A percentile compares a stretch with the other conserved stretches of the same genome.
Conservation (phyloP, 73 alveolate species). For the Paramecium tetraurelia region DNA sequence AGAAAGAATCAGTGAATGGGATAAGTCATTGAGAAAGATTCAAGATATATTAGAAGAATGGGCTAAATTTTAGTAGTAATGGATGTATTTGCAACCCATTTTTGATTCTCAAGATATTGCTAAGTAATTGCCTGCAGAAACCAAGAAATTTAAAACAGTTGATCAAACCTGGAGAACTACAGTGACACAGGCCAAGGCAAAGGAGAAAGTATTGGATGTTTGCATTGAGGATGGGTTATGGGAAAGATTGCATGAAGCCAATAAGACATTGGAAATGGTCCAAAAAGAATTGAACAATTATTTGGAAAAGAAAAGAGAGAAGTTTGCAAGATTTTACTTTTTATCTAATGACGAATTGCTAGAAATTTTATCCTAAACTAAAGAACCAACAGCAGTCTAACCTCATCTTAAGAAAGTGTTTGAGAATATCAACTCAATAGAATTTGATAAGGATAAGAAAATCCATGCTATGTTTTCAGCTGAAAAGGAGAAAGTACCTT, state of each 20-base stretch:
- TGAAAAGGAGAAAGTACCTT: constrained; percentile 80
- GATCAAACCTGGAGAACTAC: constrained; percentile 99
- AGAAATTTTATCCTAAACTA: constrained; percentile 95
- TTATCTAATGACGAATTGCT: constrained; percentile 95
- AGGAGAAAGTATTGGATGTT: constrained; percentile 86
- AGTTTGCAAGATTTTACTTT: constrained; percentile 98
- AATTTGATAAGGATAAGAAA: constrained; percentile 83
- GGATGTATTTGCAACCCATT: constrained; percentile 99
- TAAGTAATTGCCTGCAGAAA: constrained; percentile 99
- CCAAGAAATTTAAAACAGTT: constrained; percentile 98
- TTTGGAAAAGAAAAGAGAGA: constrained; percentile 94
- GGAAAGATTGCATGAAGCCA: constrained; percentile 98
- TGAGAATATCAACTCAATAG: constrained; percentile 90
- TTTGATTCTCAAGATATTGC: constrained; percentile 99
- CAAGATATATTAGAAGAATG: constrained; percentile 99
- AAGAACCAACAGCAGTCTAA: constrained; percentile 81
- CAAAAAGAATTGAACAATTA: constrained; percentile 94
- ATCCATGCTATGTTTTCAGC: constrained; percentile 84
- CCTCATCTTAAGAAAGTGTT: constrained; percentile 90
- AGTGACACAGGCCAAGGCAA: constrained; percentile 91
- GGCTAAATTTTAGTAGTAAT: constrained; percentile 97
- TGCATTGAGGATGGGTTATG: constrained; percentile 95
- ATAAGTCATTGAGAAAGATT: constrained; percentile 91
- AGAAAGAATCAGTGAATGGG: constrained; percentile 99
- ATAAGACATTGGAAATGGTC: constrained; percentile 92